phyloP scores from a whole-genome alignment of 495 filamentous ascomycete species.

The Aspergillus ostianus region DNA sequence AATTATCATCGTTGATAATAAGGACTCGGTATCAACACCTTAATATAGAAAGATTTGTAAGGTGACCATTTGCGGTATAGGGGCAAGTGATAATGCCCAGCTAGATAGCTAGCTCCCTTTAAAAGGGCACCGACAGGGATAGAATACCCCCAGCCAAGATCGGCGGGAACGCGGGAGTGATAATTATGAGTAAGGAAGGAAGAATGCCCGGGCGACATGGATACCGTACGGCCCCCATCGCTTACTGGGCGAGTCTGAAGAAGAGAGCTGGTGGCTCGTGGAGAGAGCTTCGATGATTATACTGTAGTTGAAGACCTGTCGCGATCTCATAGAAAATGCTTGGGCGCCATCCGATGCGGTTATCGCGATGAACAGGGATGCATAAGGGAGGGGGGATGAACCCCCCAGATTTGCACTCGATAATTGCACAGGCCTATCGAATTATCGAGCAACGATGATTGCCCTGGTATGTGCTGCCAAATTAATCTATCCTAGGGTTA shows the following conservation, averaged over 20 bases:
- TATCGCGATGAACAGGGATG: not conserved
- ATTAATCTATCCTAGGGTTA: not conserved
- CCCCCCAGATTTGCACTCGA: not conserved
- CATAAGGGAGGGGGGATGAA: not conserved
- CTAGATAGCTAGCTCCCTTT: not conserved
- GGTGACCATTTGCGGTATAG: not conserved
- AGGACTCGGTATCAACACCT: too few species aligned
- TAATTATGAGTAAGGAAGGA: conserved; percentile 8
- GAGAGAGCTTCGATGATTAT: not conserved
- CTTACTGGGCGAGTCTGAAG: too few species aligned
- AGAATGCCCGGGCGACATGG: not conserved
- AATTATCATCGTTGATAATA: not conserved
- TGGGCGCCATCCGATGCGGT: not conserved
- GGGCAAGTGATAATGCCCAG: not conserved
- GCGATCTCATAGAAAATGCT: not conserved
- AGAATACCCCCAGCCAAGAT: conserved; percentile 10
- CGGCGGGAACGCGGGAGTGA: conserved; percentile 6
- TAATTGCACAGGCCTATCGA: not conserved
- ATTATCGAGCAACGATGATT: not conserved
- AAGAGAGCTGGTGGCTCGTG: not conserved
- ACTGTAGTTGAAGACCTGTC: not conserved
- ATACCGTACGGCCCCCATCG: not conserved
- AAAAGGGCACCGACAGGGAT: not conserved
- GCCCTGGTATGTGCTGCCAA: not conserved
- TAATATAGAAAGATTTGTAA: not conserved